A percentile compares a stretch with the other conserved stretches of the same genome.
Conservation (phyloP, 2,329 filamentous ascomycete species). For the Arthroderma uncinatum region DNA sequence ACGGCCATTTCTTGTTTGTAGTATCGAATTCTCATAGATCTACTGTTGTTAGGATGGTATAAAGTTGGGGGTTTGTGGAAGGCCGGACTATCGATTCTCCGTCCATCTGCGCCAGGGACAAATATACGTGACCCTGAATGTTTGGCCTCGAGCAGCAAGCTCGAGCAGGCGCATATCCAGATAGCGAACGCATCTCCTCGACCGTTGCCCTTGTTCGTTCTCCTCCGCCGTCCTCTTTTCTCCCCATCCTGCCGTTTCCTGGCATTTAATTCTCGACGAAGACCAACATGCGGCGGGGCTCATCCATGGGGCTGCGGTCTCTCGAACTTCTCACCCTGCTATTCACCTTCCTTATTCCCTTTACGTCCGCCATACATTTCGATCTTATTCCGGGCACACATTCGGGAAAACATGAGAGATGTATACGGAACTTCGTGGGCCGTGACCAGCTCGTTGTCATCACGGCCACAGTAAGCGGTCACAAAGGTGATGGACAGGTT, state of each 20-base stretch:
- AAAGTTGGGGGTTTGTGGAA: background rate
- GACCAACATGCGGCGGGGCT: conserved; percentile 5
- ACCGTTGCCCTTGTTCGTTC: background rate
- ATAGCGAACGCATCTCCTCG: background rate
- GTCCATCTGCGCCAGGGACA: background rate
- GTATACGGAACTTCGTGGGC: conserved; percentile 90
- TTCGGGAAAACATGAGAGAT: conserved; percentile 60
- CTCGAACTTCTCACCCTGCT: conserved; percentile 10
- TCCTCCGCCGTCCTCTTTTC: background rate
- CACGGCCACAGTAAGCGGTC: conserved; percentile 76
- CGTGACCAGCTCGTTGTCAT: conserved; percentile 92
- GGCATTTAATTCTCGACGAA: background rate
- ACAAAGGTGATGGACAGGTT: conserved; percentile 78
- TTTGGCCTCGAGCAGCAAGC: background rate
- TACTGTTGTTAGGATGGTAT: background rate
- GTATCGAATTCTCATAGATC: too few relatives aligned
- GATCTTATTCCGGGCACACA: conserved; percentile 64
- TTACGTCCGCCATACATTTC: conserved; percentile 66
- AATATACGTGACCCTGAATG: background rate
- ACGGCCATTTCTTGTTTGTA: too few relatives aligned
- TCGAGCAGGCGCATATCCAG: background rate
- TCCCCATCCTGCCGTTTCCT: background rate
- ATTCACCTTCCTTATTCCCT: conserved; percentile 8
- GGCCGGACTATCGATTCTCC: background rate
- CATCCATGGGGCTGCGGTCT: conserved; percentile 7